Evolutionary conservation across 208 protist genomes (phyloP).

Genomic region (Porcisia deanei): DNA sequence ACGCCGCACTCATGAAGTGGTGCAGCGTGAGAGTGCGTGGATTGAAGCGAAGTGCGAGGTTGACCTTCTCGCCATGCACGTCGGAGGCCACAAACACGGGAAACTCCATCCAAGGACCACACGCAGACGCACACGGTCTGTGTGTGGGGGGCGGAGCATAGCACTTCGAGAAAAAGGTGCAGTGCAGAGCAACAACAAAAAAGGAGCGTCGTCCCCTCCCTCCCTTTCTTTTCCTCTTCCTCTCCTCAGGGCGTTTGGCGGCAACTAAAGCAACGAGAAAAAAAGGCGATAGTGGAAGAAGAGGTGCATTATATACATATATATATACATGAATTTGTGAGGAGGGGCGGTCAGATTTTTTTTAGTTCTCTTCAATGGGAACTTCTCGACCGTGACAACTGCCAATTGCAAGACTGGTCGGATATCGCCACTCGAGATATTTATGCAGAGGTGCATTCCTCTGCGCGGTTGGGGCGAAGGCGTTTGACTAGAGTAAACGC

Average conservation of each 20-base stretch:
- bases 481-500: too few relatives aligned
- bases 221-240: too few relatives aligned
- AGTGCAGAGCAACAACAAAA: not conserved
- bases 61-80: slow-evolving; percentile 63
- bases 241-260: too few relatives aligned
- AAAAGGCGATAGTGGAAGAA: not conserved
- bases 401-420: too few relatives aligned
- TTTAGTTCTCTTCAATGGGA: too few relatives aligned
- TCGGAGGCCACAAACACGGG: slow-evolving; percentile 69
- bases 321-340: too few relatives aligned
- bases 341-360: too few relatives aligned
- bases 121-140: not conserved
- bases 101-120: slow-evolving; percentile 48
- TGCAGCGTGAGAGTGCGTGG: slow-evolving; percentile 22
- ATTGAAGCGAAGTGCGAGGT: slow-evolving; percentile 39
- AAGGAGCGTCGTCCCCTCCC: not conserved
- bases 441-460: too few relatives aligned
- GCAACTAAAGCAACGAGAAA: not conserved
- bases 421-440: too few relatives aligned
- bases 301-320: too few relatives aligned
- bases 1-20: slow-evolving; percentile 26
- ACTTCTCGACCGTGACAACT: too few relatives aligned
- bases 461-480: too few relatives aligned
- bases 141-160: not conserved
- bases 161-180: not conserved